These are phyloP conservation scores for Diaporthe eres DNA, from an alignment of 2,329 filamentous ascomycete species.

Conservation along the genomic window DNA sequence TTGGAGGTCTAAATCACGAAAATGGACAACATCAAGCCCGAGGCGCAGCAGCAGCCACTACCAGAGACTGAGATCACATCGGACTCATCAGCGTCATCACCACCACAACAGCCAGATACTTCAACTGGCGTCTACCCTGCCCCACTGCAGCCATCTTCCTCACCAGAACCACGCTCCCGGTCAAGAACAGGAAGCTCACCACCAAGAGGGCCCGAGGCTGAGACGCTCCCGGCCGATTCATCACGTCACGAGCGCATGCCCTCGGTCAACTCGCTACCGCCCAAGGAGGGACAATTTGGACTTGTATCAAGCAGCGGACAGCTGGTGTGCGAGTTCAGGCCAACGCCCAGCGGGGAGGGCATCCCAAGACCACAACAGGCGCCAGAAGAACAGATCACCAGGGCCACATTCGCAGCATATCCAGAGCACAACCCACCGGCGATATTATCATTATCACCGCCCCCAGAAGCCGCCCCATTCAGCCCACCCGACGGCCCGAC, in stretches of 20 bases:
- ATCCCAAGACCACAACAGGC: neutral
- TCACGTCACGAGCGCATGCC: slow-evolving; percentile 14
- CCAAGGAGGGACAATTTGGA: slow-evolving; percentile 7
- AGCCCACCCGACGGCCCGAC: neutral
- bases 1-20: neutral
- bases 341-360: neutral
- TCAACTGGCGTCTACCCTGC: neutral
- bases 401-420: neutral
- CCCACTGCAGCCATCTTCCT: neutral
- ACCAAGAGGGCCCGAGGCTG: neutral
- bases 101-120: neutral
- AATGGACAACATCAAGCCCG: neutral
- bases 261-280: neutral
- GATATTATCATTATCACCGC: neutral
- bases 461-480: neutral
- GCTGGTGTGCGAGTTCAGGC: slow-evolving; percentile 30
- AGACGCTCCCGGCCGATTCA: neutral
- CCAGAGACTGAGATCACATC: neutral
- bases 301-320: slow-evolving; percentile 23
- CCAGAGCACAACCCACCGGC: neutral
- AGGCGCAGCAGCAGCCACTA: neutral
- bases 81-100: neutral
- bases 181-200: neutral
- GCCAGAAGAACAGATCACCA: neutral
- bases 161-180: neutral